Conservation (phyloP, 148 eudicot species). For the Vaccinium darrowii region DNA sequence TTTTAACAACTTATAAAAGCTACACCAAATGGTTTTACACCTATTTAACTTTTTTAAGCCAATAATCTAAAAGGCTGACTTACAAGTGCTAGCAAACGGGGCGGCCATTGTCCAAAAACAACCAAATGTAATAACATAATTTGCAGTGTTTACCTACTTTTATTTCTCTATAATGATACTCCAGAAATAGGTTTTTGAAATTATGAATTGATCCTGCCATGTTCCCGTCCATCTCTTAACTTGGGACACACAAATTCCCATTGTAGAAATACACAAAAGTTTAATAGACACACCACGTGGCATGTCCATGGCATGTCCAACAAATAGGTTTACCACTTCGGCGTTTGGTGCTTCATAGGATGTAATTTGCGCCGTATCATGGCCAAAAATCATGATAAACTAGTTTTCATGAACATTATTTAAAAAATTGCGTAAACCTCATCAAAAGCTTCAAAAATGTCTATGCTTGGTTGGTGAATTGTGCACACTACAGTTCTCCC, state of each 20-base stretch:
- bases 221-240: not conserved
- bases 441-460: conserved; percentile 88
- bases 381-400: not conserved
- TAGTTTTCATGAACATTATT: not conserved
- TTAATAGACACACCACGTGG: not conserved
- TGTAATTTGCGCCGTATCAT: not conserved
- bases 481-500: conserved; percentile 92
- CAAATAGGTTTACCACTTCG: not conserved
- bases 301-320: not conserved
- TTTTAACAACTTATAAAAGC: too few relatives aligned
- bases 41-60: too few relatives aligned
- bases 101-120: not conserved
- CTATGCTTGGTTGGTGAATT: conserved; percentile 90
- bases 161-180: not conserved
- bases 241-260: not conserved
- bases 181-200: not conserved
- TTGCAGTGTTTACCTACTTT: not conserved
- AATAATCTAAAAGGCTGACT: too few relatives aligned
- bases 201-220: not conserved
- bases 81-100: too few relatives aligned
- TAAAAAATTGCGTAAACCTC: conserved; percentile 43
- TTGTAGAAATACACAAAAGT: too few relatives aligned
- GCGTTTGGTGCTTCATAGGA: not conserved
- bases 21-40: too few relatives aligned
- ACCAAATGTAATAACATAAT: not conserved